phyloP scores from a whole-genome alignment of 2,329 filamentous ascomycete species.

The Fusarium nematophilum region DNA sequence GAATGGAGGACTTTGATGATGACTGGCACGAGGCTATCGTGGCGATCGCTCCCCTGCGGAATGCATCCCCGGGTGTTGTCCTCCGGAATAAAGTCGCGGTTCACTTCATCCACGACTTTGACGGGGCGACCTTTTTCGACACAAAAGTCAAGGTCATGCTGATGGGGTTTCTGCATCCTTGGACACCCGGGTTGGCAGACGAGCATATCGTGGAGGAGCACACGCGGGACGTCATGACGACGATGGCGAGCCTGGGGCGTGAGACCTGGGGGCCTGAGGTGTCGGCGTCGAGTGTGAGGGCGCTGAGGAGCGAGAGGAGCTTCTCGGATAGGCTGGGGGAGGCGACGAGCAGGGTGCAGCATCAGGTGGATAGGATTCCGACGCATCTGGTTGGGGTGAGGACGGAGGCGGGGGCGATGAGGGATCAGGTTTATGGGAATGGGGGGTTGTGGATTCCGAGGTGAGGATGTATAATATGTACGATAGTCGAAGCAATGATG shows the following conservation, averaged over 20 bases:
- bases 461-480: slow-evolving; percentile 21
- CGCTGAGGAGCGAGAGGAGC: slow-evolving; percentile 55
- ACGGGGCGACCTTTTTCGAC: slow-evolving; percentile 54
- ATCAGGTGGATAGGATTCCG: slow-evolving; percentile 67
- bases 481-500: too few relatives aligned
- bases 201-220: slow-evolving; percentile 47
- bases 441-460: slow-evolving; percentile 61
- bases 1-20: slow-evolving; percentile 47
- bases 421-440: slow-evolving; percentile 61
- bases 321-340: slow-evolving; percentile 60
- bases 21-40: slow-evolving; percentile 72
- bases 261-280: slow-evolving; percentile 57
- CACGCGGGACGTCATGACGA: slow-evolving; percentile 54
- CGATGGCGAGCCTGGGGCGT: slow-evolving; percentile 59
- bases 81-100: slow-evolving; percentile 63
- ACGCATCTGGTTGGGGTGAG: slow-evolving; percentile 69
- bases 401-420: slow-evolving; percentile 57
- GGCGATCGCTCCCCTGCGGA: slow-evolving; percentile 63
- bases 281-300: slow-evolving; percentile 53
- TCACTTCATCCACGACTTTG: slow-evolving; percentile 65
- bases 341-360: slow-evolving; percentile 62
- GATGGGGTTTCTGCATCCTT: slow-evolving; percentile 68
- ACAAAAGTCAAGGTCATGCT: slow-evolving; percentile 63
- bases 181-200: slow-evolving; percentile 28
- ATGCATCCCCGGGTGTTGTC: slow-evolving; percentile 58